phyloP scores from a whole-genome alignment of 2,329 filamentous ascomycete genomes.

The Fusarium annulatum region DNA sequence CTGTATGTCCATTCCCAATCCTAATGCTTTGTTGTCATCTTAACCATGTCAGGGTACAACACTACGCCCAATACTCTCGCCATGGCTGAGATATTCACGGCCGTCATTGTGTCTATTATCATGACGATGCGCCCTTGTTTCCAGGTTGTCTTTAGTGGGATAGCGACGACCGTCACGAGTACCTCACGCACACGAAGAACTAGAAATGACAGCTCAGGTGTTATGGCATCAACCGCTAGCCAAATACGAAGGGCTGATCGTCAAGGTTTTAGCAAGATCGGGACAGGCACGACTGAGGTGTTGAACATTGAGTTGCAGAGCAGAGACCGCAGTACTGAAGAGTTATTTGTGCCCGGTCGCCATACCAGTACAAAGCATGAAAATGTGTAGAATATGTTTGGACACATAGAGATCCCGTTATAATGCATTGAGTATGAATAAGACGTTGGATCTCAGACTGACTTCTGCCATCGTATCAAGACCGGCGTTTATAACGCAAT shows the following conservation, averaged over 20 bases:
- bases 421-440: too few species aligned
- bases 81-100: constrained; percentile 5
- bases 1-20: background rate
- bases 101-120: background rate
- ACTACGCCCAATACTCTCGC: background rate
- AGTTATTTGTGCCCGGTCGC: background rate
- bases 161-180: background rate
- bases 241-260: background rate
- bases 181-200: background rate
- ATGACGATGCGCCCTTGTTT: constrained; percentile 14
- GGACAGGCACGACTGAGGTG: background rate
- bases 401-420: too few species aligned
- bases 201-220: background rate
- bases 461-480: too few species aligned
- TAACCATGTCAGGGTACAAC: background rate
- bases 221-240: background rate
- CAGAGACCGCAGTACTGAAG: background rate
- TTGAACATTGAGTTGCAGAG: background rate
- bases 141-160: background rate
- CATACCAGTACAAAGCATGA: background rate
- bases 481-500: background rate
- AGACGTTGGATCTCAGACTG: too few species aligned
- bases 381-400: background rate
- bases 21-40: rapidly evolving
- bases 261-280: background rate